Base-by-base conservation (phyloP, 2,329 filamentous ascomycete species). In the Hypoxylon sp. region DNA sequence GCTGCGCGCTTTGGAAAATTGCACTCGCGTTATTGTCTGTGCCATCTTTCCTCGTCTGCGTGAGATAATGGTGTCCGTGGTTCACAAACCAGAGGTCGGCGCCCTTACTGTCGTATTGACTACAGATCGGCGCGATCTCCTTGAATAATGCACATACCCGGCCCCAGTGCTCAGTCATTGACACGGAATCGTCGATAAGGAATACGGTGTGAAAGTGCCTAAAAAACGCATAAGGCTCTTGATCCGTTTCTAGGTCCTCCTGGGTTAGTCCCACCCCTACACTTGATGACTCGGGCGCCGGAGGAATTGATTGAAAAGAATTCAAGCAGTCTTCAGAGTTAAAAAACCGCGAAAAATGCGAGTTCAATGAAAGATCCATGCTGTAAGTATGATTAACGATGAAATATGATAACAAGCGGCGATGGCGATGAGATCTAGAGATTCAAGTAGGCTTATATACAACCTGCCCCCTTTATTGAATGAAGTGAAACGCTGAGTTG, bases 81-180 rank as follows among this genome's bases (percentile, higher is more conserved):
- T 94, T 93, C 42, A 70, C 57, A 77, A 94, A 94, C 81, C 88
- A 90, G 70, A 93, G 85, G 74, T 94, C 91, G 70, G 94, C 89
- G 6, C 92, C 92, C 76, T 93, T 87, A 1, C 79, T 78, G 75
- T 93, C 91, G 76, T 89, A 86, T 13, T 83, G 77, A 0, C 89
- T 90, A 79, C 91, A 92, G 74, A 93, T 89, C 0, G 90, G 90
- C 0, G 90, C 86, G 71, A 94, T 91, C 10, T 85, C 84, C 22
- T 85, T 81, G 3, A 94, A 83, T 1, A 91, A 89, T 47, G 83
- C 81, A 19, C 83, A 81, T 0, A 91, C 90, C 75, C 93, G 89
- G 24, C 81, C 80, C 92, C 92, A 94, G 33, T 85, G 85, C 22
- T 80, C 75, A 6, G 83, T 81, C 92, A 94, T 94, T 65, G 87